These are phyloP conservation scores for Tetraselmis striata DNA, from an alignment of 139 green algal genomes.

Conservation along the genomic window DNA sequence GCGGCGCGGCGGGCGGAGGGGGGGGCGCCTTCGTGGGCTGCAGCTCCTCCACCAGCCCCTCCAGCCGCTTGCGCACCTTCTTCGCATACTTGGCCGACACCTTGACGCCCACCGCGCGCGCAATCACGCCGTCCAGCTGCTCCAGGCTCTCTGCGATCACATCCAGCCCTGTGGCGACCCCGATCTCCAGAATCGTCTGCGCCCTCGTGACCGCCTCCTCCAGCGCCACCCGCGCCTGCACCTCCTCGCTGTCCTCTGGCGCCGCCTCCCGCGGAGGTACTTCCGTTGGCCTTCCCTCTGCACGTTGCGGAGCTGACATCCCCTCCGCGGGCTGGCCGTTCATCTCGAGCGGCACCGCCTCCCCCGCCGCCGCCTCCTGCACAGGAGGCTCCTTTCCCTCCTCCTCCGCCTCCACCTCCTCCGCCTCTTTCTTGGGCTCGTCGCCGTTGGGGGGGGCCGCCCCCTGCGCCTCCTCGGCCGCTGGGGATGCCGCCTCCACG, in stretches of 20 bases:
- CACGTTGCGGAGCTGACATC: too few species aligned
- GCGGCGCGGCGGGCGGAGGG: too few species aligned
- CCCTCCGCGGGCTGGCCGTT: too few species aligned
- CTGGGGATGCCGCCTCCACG: neutral
- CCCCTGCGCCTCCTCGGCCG: too few species aligned
- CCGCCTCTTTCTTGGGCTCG: neutral
- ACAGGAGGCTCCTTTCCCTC: neutral
- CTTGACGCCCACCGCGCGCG: conserved; percentile 10
- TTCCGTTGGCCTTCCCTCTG: too few species aligned
- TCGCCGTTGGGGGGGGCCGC: too few species aligned
- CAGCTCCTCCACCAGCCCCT: conserved; percentile 23
- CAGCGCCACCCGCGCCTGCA: conserved; percentile 13
- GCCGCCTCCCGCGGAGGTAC: too few species aligned
- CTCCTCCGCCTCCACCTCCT: neutral
- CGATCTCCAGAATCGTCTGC: conserved; percentile 24
- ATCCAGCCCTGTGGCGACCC: neutral
- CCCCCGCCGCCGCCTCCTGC: conserved; percentile 15
- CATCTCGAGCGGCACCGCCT: too few species aligned
- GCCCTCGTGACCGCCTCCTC: conserved; percentile 23
- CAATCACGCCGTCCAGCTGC: conserved; percentile 33
- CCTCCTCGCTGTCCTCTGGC: neutral
- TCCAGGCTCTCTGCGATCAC: conserved; percentile 5
- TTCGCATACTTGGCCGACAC: conserved; percentile 56
- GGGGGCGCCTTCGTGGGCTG: too few species aligned
- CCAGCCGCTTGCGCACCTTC: conserved; percentile 45